phyloP scores from a whole-genome alignment of 2,329 filamentous ascomycete genomes.

The Colletotrichum karsti region DNA sequence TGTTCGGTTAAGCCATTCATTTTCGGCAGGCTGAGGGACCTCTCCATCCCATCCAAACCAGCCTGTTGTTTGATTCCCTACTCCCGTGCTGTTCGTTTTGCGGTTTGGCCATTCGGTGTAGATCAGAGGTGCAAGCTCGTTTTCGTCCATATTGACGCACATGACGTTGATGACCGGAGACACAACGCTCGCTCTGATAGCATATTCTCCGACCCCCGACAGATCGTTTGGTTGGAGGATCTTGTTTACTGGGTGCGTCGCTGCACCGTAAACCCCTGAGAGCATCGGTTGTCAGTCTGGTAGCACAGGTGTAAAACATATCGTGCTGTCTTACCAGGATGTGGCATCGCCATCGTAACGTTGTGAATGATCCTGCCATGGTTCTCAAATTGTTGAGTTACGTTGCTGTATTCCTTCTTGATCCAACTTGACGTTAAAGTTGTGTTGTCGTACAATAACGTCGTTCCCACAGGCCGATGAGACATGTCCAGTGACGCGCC shows the following conservation, averaged over 20 bases:
- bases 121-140: slow-evolving; percentile 71
- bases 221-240: slow-evolving; percentile 76
- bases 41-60: slow-evolving; percentile 46
- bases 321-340: slow-evolving; percentile 53
- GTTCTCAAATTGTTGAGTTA: slow-evolving; percentile 56
- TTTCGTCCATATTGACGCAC: slow-evolving; percentile 70
- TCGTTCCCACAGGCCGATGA: slow-evolving; percentile 66
- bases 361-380: slow-evolving; percentile 74
- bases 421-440: slow-evolving; percentile 78
- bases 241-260: slow-evolving; percentile 65
- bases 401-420: slow-evolving; percentile 60
- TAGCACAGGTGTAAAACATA: too few species aligned
- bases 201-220: slow-evolving; percentile 74
- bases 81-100: slow-evolving; percentile 43
- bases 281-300: not conserved
- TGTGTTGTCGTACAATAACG: slow-evolving; percentile 76
- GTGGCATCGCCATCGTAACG: slow-evolving; percentile 80
- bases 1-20: slow-evolving; percentile 61
- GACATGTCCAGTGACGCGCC: slow-evolving; percentile 48
- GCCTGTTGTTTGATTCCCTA: slow-evolving; percentile 42
- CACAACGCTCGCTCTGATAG: slow-evolving; percentile 72
- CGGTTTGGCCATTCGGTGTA: slow-evolving; percentile 65
- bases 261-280: slow-evolving; percentile 68
- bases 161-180: slow-evolving; percentile 77
- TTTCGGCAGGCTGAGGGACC: slow-evolving; percentile 41